A percentile compares a stretch with the other conserved stretches of the same genome.
phyloP scores from a whole-genome alignment of 1,284 basidiomycete genomes.

The Puccinia triticina region DNA sequence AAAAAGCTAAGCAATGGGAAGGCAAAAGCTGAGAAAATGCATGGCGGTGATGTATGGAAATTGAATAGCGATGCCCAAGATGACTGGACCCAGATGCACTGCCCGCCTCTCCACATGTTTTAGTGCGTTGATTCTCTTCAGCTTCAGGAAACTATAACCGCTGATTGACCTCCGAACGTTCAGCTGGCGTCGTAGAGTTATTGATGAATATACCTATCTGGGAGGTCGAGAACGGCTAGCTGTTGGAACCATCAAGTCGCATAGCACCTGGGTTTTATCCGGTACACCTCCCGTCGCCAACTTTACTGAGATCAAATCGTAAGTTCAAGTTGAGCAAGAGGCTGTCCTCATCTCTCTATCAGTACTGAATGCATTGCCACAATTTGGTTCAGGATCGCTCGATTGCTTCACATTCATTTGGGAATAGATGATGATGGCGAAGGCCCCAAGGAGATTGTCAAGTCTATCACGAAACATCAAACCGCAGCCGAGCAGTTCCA shows the following conservation, averaged over 20 bases:
- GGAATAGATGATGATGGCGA: slow-evolving; percentile 87
- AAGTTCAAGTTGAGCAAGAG: slow-evolving; percentile 39
- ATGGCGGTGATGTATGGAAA: slow-evolving; percentile 72
- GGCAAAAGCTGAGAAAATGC: slow-evolving; percentile 65
- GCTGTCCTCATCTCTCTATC: not conserved
- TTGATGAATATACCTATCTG: slow-evolving; percentile 94
- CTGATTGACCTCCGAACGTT: slow-evolving; percentile 27
- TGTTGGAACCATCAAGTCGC: slow-evolving; percentile 75
- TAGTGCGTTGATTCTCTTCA: slow-evolving; percentile 54
- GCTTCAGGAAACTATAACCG: not conserved
- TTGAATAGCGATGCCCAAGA: slow-evolving; percentile 66
- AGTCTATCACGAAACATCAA: slow-evolving; percentile 78
- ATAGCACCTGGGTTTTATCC: slow-evolving; percentile 89
- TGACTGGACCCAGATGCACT: slow-evolving; percentile 77
- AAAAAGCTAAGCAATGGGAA: slow-evolving; percentile 54
- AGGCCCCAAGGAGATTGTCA: slow-evolving; percentile 72
- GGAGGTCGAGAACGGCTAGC: slow-evolving; percentile 77
- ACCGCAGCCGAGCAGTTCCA: slow-evolving; percentile 92
- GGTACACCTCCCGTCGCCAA: slow-evolving; percentile 91
- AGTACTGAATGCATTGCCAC: not conserved
- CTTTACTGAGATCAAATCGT: slow-evolving; percentile 83
- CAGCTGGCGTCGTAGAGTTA: slow-evolving; percentile 76
- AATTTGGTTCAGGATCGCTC: slow-evolving; percentile 67
- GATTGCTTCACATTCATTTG: slow-evolving; percentile 80
- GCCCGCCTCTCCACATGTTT: slow-evolving; percentile 86